A percentile compares a stretch with the other conserved stretches of the same genome.
These are phyloP conservation scores for Aspergillus sp. DNA, from an alignment of 2,329 filamentous ascomycete genomes.

Conservation along the genomic window DNA sequence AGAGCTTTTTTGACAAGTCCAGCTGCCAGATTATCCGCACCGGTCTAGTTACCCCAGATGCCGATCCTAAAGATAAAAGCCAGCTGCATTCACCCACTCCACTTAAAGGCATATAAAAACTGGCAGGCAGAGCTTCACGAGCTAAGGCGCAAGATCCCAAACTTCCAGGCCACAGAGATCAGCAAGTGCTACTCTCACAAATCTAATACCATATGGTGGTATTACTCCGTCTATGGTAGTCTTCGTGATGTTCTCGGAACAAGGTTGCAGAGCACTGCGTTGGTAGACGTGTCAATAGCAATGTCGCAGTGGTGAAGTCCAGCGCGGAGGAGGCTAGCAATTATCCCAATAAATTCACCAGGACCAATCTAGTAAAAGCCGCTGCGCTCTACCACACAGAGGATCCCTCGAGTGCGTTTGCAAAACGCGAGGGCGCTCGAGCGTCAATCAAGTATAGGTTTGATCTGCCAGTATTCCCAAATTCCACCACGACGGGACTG, in stretches of 20 bases:
- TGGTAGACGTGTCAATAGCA: neutral
- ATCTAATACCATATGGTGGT: neutral
- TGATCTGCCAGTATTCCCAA: neutral
- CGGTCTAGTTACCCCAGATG: neutral
- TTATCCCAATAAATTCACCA: conserved; percentile 1
- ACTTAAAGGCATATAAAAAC: conserved; percentile 7
- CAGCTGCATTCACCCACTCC: conserved; percentile 16
- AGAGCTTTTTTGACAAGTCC: neutral
- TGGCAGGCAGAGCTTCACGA: conserved; percentile 6
- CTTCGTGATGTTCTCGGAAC: neutral
- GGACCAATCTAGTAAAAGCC: neutral
- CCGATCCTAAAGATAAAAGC: conserved; percentile 4
- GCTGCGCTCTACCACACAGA: neutral
- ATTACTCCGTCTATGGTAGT: conserved; percentile 9
- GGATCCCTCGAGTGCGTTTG: neutral
- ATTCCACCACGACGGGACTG: no score
- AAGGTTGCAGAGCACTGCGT: conserved; percentile 3
- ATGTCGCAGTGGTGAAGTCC: conserved; percentile 7
- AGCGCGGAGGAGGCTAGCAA: neutral
- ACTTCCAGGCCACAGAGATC: neutral
- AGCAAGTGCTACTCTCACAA: conserved; percentile 19
- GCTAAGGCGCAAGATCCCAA: neutral
- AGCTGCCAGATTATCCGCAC: conserved; percentile 17
- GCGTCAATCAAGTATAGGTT: neutral
- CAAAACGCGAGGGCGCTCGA: conserved; percentile 5